Evolutionary conservation across 352 stramenopile genomes (phyloP), one percentile per base, ranked within the genome.

Genomic region (Phytophthora fragariaefolia): DNA sequence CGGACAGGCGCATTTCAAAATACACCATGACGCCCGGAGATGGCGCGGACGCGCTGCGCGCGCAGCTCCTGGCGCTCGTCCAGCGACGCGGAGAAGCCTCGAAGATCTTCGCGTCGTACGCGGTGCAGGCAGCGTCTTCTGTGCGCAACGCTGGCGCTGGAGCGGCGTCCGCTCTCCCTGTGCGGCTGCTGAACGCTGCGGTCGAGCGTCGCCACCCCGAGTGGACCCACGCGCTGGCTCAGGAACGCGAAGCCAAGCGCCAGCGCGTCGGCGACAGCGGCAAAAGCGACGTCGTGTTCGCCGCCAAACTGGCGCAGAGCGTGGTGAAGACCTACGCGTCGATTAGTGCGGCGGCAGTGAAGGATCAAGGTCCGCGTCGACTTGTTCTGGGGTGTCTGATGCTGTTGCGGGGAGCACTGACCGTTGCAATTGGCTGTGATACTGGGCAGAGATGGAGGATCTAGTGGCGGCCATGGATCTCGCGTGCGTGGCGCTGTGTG

Each of bases 311-410:
- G 28, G 77, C 78, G 24, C 85, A 93, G 68, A 78, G 66, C 30
- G 58, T 90, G 6, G 75, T 93, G 62, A 91, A 88, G 54, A 56
- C 74, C 49, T 90, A 91, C 43, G 70, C 79, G 36, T 49, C 58
- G 17, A 61, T 40, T 0, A 38, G 24, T 0, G 38, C 54, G 3
- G 57, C 52, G 50, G 32, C 50, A 68, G 36, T n/a, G 38, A 70
- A 71, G 15, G 23, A 27, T 15, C 62, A 60, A 66, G 71, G 70
- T 80, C 34, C n/a, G n/a, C 17, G 17, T 24, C 40, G 4, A 18
- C 36, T 43, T 36, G 6, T 6, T 36, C 30, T 12, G 30, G 30
- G 30, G 30, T 36, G 30, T 6, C 12, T 6, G 30, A 36, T 12
- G 30, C 12, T 36, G 30, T 36, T n/a, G n/a, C 28, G 2, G 8